Percentiles rank a stretch among this genome's conserved stretches.
phyloP scores from a whole-genome alignment of 768 basidiomycete species.

The Clitopilus passeckerianus region DNA sequence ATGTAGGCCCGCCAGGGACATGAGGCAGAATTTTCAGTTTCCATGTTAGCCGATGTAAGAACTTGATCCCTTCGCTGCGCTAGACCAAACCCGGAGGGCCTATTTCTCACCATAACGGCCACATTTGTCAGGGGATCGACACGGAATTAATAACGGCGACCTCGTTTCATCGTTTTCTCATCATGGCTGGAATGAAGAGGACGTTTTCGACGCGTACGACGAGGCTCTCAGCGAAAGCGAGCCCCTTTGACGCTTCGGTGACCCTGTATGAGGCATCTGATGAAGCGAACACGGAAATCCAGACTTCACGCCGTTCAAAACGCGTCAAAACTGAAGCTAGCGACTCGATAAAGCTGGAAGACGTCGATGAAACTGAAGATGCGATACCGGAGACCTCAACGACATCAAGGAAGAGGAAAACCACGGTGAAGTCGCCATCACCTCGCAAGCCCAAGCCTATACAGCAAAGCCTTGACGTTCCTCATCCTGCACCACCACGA shows the following conservation, averaged over 20 bases:
- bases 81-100: slow-evolving; percentile 7
- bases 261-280: slow-evolving; percentile 31
- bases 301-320: slow-evolving; percentile 17
- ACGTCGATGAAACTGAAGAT: slow-evolving; percentile 5
- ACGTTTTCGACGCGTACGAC: slow-evolving; percentile 17
- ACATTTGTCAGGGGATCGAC: neutral
- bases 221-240: slow-evolving; percentile 31
- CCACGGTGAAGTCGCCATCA: slow-evolving; percentile 19
- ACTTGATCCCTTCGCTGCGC: neutral
- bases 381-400: slow-evolving; percentile 4
- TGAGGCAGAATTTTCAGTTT: neutral
- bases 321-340: slow-evolving; percentile 24
- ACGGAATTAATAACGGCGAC: neutral
- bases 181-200: slow-evolving; percentile 13
- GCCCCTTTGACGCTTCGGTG: slow-evolving; percentile 38
- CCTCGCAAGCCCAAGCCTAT: slow-evolving; percentile 55
- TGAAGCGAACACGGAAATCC: slow-evolving; percentile 9
- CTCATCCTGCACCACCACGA: slow-evolving; percentile 60
- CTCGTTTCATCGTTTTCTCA: neutral
- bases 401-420: slow-evolving; percentile 15
- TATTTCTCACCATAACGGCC: neutral
- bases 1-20: neutral
- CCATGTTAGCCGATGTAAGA: neutral
- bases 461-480: slow-evolving; percentile 44
- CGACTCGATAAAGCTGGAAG: neutral